Conservation (phyloP, 179 eudicot genomes). For the Beta macrorhiza region DNA sequence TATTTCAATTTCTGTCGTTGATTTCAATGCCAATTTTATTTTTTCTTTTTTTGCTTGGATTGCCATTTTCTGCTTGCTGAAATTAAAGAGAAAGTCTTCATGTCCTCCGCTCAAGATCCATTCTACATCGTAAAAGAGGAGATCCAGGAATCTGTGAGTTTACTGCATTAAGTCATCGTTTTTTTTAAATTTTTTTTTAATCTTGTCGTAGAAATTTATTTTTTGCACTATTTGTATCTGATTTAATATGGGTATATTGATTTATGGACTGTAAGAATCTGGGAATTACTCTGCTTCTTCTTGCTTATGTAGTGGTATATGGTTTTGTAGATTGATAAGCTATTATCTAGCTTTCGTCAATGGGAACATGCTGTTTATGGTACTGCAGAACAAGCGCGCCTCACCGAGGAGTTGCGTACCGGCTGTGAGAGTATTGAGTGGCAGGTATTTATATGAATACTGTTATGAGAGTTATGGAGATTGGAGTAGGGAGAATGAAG, state of each 20-base stretch:
- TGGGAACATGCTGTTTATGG: constrained; percentile 61
- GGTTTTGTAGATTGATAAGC: constrained; percentile 58
- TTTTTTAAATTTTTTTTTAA: background rate
- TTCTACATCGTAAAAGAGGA: constrained; percentile 91
- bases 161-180: background rate
- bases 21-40: too few species aligned
- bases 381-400: constrained; percentile 45
- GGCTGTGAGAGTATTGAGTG: constrained; percentile 86
- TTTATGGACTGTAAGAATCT: background rate
- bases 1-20: too few species aligned
- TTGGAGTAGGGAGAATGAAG: background rate
- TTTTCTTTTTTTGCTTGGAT: background rate
- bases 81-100: background rate
- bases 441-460: constrained; percentile 58
- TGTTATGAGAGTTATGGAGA: background rate
- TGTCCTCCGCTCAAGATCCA: constrained; percentile 95
- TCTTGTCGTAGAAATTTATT: background rate
- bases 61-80: background rate
- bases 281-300: background rate
- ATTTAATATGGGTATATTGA: background rate
- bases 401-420: constrained; percentile 54
- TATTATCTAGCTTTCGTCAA: constrained; percentile 62
- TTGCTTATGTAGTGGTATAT: background rate
- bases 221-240: background rate
- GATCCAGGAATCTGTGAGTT: constrained; percentile 82